phyloP scores from a whole-genome alignment of 129 eudicot species.

The Flaveria linearis region DNA sequence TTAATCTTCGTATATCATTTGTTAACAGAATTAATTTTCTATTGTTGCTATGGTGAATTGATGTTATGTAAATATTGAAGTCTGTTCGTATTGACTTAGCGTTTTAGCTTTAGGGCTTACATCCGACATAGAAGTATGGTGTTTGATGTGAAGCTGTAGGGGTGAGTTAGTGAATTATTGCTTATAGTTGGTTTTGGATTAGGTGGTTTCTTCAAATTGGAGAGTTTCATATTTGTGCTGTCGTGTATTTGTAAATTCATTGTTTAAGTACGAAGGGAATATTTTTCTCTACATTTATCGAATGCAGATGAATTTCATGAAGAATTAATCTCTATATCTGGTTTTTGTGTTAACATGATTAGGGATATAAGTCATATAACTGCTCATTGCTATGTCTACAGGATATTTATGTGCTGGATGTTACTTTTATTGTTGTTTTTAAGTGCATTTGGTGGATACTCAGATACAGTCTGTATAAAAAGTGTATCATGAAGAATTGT shows the following conservation, averaged over 20 bases:
- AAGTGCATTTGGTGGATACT: not conserved
- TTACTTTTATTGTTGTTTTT: not conserved
- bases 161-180: not conserved
- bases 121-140: not conserved
- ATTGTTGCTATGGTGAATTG: not conserved
- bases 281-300: not conserved
- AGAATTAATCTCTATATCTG: not conserved
- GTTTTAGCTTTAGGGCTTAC: constrained; percentile 4
- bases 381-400: no score
- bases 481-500: not conserved
- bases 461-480: not conserved
- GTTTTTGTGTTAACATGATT: no score
- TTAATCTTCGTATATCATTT: not conserved
- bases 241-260: not conserved
- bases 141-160: not conserved
- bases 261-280: not conserved
- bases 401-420: not conserved
- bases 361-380: no score
- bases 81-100: constrained; percentile 7
- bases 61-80: not conserved
- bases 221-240: not conserved
- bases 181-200: not conserved
- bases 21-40: not conserved
- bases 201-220: not conserved
- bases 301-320: not conserved